Conservation (phyloP, 164 flowering plant genomes). For the Brasenia schreberi region DNA sequence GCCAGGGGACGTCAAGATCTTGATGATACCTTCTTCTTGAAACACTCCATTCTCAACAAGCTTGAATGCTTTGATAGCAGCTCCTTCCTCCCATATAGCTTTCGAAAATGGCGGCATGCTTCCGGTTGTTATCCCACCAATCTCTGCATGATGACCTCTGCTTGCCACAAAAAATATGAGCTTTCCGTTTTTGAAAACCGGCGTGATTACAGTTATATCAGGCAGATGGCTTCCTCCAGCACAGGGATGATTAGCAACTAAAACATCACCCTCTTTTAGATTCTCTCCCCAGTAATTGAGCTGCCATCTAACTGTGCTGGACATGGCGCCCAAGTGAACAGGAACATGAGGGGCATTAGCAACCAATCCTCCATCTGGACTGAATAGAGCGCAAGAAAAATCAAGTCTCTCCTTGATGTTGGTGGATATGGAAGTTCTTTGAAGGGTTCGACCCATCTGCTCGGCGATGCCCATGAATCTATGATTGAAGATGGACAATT, state of each 20-base stretch:
- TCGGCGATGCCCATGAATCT: slow-evolving; percentile 99
- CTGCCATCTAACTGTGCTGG: slow-evolving; percentile 94
- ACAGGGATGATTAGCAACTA: slow-evolving; percentile 91
- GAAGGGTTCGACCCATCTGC: slow-evolving; percentile 97
- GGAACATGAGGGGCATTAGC: slow-evolving; percentile 99
- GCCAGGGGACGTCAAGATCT: slow-evolving; percentile 55
- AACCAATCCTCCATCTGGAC: slow-evolving; percentile 91
- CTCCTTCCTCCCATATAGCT: slow-evolving; percentile 95
- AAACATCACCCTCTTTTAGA: slow-evolving; percentile 86
- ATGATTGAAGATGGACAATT: slow-evolving; percentile 88
- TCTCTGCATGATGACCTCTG: slow-evolving; percentile 98
- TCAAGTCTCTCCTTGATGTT: slow-evolving; percentile 94
- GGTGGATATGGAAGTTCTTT: slow-evolving; percentile 94
- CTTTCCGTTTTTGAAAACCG: slow-evolving; percentile 67
- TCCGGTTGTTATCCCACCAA: slow-evolving; percentile 99
- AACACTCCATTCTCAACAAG: slow-evolving; percentile 83
- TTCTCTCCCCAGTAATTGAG: slow-evolving; percentile 72
- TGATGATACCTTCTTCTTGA: slow-evolving; percentile 85
- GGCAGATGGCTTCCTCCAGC: slow-evolving; percentile 99
- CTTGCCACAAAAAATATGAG: slow-evolving; percentile 93
- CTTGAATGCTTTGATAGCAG: slow-evolving; percentile 95
- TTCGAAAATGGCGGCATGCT: slow-evolving; percentile 99
- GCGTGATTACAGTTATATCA: slow-evolving; percentile 93
- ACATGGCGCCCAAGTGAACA: slow-evolving; percentile 98
- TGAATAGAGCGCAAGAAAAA: slow-evolving; percentile 95